phyloP scores from a whole-genome alignment of 768 basidiomycete genomes.

The Termitomyces bulborhizus region DNA sequence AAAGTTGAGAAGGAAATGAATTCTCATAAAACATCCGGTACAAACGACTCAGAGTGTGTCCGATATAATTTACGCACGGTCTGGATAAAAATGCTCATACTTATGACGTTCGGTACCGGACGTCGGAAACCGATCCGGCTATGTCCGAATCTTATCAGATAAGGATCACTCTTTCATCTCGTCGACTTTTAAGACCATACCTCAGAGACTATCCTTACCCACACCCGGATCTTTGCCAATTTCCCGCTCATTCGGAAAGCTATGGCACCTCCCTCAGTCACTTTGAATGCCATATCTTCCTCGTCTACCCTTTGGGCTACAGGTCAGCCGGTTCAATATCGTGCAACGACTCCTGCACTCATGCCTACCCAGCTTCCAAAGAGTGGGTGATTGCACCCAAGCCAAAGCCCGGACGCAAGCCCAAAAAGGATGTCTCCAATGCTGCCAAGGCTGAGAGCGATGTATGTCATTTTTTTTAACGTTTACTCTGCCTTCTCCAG shows the following conservation, averaged over 20 bases:
- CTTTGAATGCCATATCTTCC: conserved; percentile 22
- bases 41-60: background rate
- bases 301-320: conserved; percentile 71
- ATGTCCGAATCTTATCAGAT: conserved; percentile 49
- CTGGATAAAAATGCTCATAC: background rate
- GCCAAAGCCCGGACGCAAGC: conserved; percentile 84
- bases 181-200: conserved; percentile 7
- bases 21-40: conserved; percentile 5
- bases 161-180: conserved; percentile 16
- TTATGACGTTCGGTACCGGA: background rate
- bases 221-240: conserved; percentile 10
- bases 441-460: conserved; percentile 33
- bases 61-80: conserved; percentile 14
- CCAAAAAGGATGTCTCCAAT: conserved; percentile 58
- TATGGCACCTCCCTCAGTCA: conserved; percentile 6
- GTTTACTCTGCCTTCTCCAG: background rate
- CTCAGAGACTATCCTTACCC: conserved; percentile 17
- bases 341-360: conserved; percentile 3
- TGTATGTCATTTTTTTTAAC: conserved; percentile 28
- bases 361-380: conserved; percentile 57
- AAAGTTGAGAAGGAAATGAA: background rate
- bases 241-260: background rate
- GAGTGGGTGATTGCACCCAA: conserved; percentile 87
- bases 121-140: conserved; percentile 15
- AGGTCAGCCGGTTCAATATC: conserved; percentile 33